Evolutionary conservation across 805 yeast species (phyloP), one percentile per base, ranked within the genome.

Genomic region (Lipomyces japonicus): DNA sequence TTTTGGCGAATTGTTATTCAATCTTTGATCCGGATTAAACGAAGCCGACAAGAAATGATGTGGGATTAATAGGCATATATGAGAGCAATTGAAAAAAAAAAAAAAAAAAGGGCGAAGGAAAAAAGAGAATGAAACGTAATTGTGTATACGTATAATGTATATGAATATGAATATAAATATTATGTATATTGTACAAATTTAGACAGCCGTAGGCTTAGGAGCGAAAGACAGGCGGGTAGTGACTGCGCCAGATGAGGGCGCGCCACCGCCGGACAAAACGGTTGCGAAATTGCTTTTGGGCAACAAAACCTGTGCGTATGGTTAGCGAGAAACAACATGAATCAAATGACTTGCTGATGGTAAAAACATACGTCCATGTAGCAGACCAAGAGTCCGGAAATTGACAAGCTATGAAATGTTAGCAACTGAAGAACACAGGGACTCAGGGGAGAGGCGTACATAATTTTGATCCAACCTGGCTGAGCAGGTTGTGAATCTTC

Each of bases 1-100:
- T 93, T 62, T 80, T 91, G 69, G 68, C 76, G 51, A 88, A 88
- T 61, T 91, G 96, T 6, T 82, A 80, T 55, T 95, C 86, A 53
- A 90, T 93, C 28, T 80, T 80, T 63, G 85, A 80, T 58, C 80
- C 82, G 2, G 85, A 80, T 44, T 42, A 16, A 42, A 16, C 21
- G 16, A 14, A n/a, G 16, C 5, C 19, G 16, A 19, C 31, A 12
- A 7, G 31, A 12, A 12, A 12, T 7, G 31, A 28, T 7, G 12
- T 28, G 10, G 31, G 31, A 28, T 7, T 7, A 28, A 12, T 12
- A 28, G 10, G 12, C 10, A 7, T 7, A 12, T 28, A 34, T 34
- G 37, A 34, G 19, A 34, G 37, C 16, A 10, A 14, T 28, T 28
- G 32, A 14, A 10, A 10, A 28, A 10, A 10, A 14, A 14, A 28